Base-by-base conservation (phyloP, 352 stramenopile species). In the Phytopythium mirpurense region DNA sequence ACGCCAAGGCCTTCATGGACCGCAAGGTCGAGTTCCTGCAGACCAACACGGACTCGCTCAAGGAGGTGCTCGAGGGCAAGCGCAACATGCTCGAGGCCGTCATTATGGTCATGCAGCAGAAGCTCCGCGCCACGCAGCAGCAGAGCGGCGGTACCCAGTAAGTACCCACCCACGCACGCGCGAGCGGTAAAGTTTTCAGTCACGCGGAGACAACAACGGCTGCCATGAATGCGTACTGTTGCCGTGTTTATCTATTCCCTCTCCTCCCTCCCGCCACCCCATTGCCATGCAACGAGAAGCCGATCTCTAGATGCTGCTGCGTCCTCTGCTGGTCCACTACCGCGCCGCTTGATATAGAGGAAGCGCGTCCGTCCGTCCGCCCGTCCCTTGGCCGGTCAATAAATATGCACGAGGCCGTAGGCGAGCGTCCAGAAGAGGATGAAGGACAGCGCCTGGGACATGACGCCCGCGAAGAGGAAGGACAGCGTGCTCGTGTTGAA, bases 1-100 rank as follows among this genome's bases (percentile, higher is more conserved):
- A 97, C 59, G 93, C 91, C 15, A 78, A 86, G 52, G 78, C 77
- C 41, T 96, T 98, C 60, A 86, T 98, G 74, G 87, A 97, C 61
- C 70, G 92, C 32, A 98, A 97, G 73, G 63, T 93, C 7, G 91
- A 90, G 52, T 83, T 98, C 53, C 69, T 98, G 24, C 79, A 97
- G 74, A 90, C 72, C 58, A 98, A 98, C 72, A 93, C 78, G 56
- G 92, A 97, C 26, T 93, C 93, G 62, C 74, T 98, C 62, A 93
- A 94, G 63, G 83, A 90, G 29, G 88, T 93, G 55, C 71, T 95
- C 32, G 69, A 84, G 37, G 67, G 54, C 59, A 93, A 94, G 70
- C 81, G 80, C 38, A 83, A 84, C 61, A 94, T 89, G 75, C 62
- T 89, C 12, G 78, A 92, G 48, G 76, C 75, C 40, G 82, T 91